Conservation (phyloP, 257 asterid species). For the Leptodermis oblonga region DNA sequence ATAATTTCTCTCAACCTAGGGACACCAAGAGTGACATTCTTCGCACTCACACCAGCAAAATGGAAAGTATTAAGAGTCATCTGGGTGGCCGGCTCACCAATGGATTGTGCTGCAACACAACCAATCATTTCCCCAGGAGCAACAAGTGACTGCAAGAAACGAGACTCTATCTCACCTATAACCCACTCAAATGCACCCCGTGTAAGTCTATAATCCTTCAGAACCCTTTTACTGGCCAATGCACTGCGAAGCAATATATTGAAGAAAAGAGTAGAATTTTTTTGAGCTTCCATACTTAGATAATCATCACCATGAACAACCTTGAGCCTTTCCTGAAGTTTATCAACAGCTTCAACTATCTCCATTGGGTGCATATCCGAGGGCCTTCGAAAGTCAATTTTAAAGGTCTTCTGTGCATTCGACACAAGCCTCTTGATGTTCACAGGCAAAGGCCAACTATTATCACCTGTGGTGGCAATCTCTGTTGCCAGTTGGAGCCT, state of each 20-base stretch:
- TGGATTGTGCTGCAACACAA: conserved; percentile 98
- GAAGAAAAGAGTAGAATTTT: conserved; percentile 96
- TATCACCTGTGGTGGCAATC: conserved; percentile 91
- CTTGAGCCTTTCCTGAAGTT: conserved; percentile 92
- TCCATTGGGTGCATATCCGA: conserved; percentile 99
- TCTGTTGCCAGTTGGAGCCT: conserved; percentile 88
- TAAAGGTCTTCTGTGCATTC: conserved; percentile 93
- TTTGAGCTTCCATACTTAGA: conserved; percentile 95
- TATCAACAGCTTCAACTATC: conserved; percentile 98
- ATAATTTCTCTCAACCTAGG: conserved; percentile 99
- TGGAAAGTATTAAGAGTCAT: conserved; percentile 98
- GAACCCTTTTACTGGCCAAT: conserved; percentile 91
- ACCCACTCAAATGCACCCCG: conserved; percentile 99
- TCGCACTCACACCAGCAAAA: conserved; percentile 99
- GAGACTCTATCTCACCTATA: conserved; percentile 94
- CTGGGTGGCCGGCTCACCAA: conserved; percentile 99
- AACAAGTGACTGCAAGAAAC: conserved; percentile 95
- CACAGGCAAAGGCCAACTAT: conserved; percentile 92
- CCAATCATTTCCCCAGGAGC: conserved; percentile 99
- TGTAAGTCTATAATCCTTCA: conserved; percentile 88
- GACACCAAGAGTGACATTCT: conserved; percentile 97
- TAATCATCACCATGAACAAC: conserved; percentile 99
- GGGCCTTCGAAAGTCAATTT: conserved; percentile 87
- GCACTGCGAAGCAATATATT: conserved; percentile 94
- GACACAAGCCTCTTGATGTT: conserved; percentile 82